A percentile compares a stretch with the other conserved stretches of the same genome.
Conservation (phyloP, 2,329 filamentous ascomycete species). For the Trichoderma oligosporum region DNA sequence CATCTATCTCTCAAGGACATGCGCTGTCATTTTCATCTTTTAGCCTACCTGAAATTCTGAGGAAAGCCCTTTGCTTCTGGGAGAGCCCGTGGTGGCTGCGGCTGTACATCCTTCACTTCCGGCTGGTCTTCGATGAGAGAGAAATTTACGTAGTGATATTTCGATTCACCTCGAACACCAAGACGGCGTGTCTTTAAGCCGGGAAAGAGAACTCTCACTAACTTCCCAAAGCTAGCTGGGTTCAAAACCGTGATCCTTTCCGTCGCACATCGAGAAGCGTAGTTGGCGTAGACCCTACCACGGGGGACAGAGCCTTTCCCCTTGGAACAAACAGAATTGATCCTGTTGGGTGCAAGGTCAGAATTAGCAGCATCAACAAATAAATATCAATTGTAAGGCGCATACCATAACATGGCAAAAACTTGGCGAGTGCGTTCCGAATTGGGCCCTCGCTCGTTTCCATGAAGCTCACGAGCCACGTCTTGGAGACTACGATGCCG, state of each 20-base stretch:
- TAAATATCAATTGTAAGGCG: constrained; percentile 19
- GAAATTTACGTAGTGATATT: constrained; percentile 88
- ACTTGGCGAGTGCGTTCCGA: constrained; percentile 80
- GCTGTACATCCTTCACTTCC: constrained; percentile 44
- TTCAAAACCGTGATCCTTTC: constrained; percentile 94
- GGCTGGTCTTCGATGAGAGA: constrained; percentile 55
- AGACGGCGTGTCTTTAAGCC: constrained; percentile 88
- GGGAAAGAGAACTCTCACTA: constrained; percentile 93
- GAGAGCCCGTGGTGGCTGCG: constrained; percentile 46
- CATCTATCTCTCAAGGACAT: background rate
- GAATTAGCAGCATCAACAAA: background rate
- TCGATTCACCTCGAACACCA: constrained; percentile 92
- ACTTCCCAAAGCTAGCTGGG: constrained; percentile 94
- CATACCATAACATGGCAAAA: constrained; percentile 85
- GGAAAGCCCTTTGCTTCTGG: constrained; percentile 46
- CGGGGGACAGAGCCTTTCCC: constrained; percentile 84
- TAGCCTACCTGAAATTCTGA: constrained; percentile 47
- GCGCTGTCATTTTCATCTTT: background rate
- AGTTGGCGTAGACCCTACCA: constrained; percentile 91
- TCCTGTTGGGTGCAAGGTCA: constrained; percentile 51
- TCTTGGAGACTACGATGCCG: constrained; percentile 64
- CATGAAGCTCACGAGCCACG: constrained; percentile 70
- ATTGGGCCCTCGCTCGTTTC: constrained; percentile 74
- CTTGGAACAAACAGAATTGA: constrained; percentile 66
- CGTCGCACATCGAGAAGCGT: constrained; percentile 86